Percentiles rank a stretch among this genome's conserved stretches.
These are phyloP conservation scores for Fusarium liriodendri DNA, from an alignment of 2,329 filamentous ascomycete species.

Conservation along the genomic window DNA sequence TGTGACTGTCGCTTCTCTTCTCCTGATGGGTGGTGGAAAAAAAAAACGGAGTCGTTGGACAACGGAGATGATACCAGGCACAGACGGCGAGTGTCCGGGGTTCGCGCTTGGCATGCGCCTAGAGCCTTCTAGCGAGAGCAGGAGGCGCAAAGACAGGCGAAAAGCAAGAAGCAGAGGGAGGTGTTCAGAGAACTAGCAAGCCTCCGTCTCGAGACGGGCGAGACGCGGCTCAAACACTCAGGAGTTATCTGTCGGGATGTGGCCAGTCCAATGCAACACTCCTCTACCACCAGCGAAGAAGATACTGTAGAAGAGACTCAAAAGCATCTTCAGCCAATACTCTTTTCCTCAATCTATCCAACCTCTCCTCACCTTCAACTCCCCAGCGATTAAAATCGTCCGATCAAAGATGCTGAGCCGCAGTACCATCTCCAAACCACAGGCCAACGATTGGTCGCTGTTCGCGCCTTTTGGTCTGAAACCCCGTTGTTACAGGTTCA, in stretches of 20 bases:
- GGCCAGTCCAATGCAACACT: constrained; percentile 1
- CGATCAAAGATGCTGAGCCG: constrained; percentile 1
- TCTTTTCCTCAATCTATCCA: neutral
- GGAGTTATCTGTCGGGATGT: constrained; percentile 20
- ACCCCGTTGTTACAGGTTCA: constrained; percentile 44
- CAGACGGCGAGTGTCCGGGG: constrained; percentile 35
- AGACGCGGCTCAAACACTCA: constrained; percentile 29
- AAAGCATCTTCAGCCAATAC: neutral
- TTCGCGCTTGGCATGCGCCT: constrained; percentile 38
- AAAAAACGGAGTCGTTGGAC: constrained; percentile 29
- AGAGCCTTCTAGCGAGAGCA: constrained; percentile 20
- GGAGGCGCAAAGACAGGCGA: neutral
- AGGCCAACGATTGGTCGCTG: constrained; percentile 21
- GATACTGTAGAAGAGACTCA: neutral
- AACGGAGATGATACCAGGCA: constrained; percentile 39
- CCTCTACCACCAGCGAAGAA: neutral
- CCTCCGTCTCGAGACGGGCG: neutral
- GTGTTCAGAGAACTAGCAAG: neutral
- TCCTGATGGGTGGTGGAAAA: constrained; percentile 1
- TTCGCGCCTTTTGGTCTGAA: constrained; percentile 27
- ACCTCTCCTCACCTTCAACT: neutral
- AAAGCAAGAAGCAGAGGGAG: neutral
- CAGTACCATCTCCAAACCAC: neutral
- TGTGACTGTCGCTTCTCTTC: neutral
- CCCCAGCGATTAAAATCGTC: constrained; percentile 1